Percentiles rank a stretch among this genome's conserved stretches.
These are phyloP conservation scores for Penicillium aurantiogriseum DNA, from an alignment of 2,329 filamentous ascomycete species.

Conservation along the genomic window DNA sequence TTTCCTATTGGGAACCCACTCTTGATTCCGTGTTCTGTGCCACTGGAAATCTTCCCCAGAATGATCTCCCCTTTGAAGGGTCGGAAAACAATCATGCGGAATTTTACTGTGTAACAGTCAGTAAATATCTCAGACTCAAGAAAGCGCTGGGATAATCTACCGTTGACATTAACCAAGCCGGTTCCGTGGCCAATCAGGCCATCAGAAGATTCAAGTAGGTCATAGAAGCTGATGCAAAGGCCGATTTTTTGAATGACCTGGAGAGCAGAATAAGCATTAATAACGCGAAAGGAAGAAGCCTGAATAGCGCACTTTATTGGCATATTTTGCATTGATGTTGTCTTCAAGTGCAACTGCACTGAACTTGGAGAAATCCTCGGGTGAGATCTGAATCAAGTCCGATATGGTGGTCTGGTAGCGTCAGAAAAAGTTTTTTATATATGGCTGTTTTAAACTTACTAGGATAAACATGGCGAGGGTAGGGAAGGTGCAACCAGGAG, in stretches of 20 bases:
- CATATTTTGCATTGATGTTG: constrained; percentile 95
- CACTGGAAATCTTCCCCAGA: constrained; percentile 75
- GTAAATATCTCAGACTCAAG: neutral
- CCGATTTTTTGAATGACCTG: constrained; percentile 89
- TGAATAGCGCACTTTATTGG: constrained; percentile 67
- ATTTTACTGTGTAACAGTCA: constrained; percentile 65
- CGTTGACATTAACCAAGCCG: constrained; percentile 90
- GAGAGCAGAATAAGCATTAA: constrained; percentile 3
- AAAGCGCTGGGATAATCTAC: constrained; percentile 46
- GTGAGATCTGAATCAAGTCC: constrained; percentile 89
- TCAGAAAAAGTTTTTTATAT: constrained; percentile 23
- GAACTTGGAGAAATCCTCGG: constrained; percentile 78
- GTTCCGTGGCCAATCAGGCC: constrained; percentile 91
- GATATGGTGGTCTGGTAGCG: constrained; percentile 76
- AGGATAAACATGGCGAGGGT: constrained; percentile 50
- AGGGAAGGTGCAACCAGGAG: neutral
- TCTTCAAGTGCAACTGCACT: constrained; percentile 87
- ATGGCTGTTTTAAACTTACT: constrained; percentile 36
- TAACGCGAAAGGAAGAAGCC: neutral
- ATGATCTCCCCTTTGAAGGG: constrained; percentile 95
- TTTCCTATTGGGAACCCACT: constrained; percentile 46
- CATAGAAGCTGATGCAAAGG: constrained; percentile 89
- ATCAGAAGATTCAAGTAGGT: constrained; percentile 84
- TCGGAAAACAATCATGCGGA: constrained; percentile 88
- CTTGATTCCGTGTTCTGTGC: constrained; percentile 69